Evolutionary conservation across 306 rosid species (phyloP).

Genomic region (Erythrophleum fordii): DNA sequence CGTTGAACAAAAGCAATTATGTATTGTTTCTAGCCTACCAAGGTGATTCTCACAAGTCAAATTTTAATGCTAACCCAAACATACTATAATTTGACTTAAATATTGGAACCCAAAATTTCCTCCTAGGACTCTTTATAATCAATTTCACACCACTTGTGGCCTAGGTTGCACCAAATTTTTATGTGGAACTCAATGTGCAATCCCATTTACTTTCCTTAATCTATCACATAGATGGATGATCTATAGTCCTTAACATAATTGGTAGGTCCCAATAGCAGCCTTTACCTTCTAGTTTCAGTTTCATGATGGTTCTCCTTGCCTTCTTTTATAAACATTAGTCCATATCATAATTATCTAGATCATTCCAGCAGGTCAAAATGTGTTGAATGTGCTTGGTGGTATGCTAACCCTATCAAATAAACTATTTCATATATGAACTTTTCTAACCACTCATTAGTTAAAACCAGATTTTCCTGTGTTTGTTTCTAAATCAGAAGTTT

Average conservation of each 20-base stretch:
- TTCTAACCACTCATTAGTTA: background rate
- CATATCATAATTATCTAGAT: background rate
- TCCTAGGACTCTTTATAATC: background rate
- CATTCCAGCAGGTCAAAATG: background rate
- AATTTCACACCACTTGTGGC: background rate
- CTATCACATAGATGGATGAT: constrained; percentile 5
- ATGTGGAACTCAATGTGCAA: background rate
- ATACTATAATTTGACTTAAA: background rate
- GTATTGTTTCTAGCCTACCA: background rate
- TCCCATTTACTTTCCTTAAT: background rate
- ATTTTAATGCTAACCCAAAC: background rate
- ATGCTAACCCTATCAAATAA: background rate
- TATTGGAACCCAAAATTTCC: background rate
- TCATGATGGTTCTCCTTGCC: background rate
- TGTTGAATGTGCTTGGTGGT: background rate
- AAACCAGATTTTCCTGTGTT: background rate
- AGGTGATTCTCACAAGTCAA: background rate
- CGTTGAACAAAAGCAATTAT: no score
- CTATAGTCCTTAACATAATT: background rate
- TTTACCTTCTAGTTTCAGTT: background rate
- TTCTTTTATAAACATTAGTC: background rate
- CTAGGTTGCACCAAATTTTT: background rate
- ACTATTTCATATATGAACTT: background rate
- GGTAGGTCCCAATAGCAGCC: background rate
- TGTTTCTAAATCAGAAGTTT: background rate